Evolutionary conservation across 345 rosid genomes (phyloP).

Genomic region (Sapria himalayana): DNA sequence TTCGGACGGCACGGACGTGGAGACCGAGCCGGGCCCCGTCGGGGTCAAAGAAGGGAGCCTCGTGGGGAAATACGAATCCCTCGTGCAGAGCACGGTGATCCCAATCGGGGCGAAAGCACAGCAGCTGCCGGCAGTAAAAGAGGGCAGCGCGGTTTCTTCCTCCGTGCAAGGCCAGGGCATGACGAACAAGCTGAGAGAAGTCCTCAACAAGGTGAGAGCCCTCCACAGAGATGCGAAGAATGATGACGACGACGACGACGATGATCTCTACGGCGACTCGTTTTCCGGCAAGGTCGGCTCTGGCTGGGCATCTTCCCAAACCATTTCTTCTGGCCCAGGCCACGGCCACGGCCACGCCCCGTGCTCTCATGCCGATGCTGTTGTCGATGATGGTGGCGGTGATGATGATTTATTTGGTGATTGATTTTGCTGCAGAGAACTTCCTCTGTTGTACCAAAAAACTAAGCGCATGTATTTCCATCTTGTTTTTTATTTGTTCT

Average conservation of each 20-base stretch:
- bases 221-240: slow-evolving; percentile 37
- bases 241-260: slow-evolving; percentile 52
- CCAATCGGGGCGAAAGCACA: slow-evolving; percentile 64
- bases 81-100: slow-evolving; percentile 48
- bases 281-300: slow-evolving; percentile 54
- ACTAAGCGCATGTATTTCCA: too few relatives aligned
- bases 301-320: slow-evolving; percentile 54
- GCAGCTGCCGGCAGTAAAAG: slow-evolving; percentile 15
- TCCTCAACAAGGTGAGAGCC: slow-evolving; percentile 39
- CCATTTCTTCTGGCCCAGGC: slow-evolving; percentile 10
- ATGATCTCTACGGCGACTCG: slow-evolving; percentile 60
- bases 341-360: slow-evolving; percentile 8
- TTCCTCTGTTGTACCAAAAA: too few relatives aligned
- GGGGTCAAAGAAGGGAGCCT: slow-evolving; percentile 91
- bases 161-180: slow-evolving; percentile 44
- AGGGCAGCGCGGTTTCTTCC: slow-evolving; percentile 19
- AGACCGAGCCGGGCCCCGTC: slow-evolving; percentile 80
- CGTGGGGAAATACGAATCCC: slow-evolving; percentile 79
- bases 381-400: slow-evolving; percentile 18
- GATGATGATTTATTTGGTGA: slow-evolving; percentile 90
- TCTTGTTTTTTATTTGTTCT: too few relatives aligned
- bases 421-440: too few relatives aligned
- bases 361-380: slow-evolving; percentile 10
- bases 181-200: slow-evolving; percentile 53
- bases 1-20: slow-evolving; percentile 90